phyloP scores from a whole-genome alignment of 441 rosid genomes.

The Brassica hybrid region DNA sequence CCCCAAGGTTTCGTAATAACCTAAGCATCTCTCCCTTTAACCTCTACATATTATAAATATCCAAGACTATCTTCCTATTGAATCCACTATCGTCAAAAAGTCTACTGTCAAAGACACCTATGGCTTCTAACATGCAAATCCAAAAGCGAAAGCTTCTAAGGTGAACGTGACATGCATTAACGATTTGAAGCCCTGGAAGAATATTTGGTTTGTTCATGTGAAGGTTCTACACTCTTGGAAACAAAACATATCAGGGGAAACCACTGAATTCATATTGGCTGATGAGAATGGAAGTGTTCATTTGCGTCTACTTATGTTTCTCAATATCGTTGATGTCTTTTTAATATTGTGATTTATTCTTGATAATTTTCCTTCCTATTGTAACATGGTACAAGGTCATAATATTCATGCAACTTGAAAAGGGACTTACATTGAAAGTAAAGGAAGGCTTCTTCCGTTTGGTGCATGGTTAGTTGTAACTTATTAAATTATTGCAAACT shows the following conservation, averaged over 20 bases:
- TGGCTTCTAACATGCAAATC: neutral
- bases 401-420: neutral
- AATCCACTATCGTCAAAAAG: neutral
- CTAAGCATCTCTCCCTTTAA: neutral
- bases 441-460: neutral
- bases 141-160: neutral
- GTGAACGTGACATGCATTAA: neutral
- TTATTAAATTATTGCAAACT: too few species aligned
- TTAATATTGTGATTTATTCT: neutral
- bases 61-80: neutral
- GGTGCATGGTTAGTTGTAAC: too few species aligned
- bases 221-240: slow-evolving; percentile 1
- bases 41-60: neutral
- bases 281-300: neutral
- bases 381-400: neutral
- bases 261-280: neutral
- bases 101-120: neutral
- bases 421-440: neutral
- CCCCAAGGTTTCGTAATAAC: neutral
- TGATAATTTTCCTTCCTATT: neutral
- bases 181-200: neutral
- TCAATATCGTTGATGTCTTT: too few species aligned
- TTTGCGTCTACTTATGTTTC: neutral
- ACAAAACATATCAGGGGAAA: neutral
- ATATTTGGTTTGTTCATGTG: neutral